These are phyloP conservation scores for Teratosphaeria epicoccoides DNA, from an alignment of 2,329 filamentous ascomycete species.

Conservation along the genomic window DNA sequence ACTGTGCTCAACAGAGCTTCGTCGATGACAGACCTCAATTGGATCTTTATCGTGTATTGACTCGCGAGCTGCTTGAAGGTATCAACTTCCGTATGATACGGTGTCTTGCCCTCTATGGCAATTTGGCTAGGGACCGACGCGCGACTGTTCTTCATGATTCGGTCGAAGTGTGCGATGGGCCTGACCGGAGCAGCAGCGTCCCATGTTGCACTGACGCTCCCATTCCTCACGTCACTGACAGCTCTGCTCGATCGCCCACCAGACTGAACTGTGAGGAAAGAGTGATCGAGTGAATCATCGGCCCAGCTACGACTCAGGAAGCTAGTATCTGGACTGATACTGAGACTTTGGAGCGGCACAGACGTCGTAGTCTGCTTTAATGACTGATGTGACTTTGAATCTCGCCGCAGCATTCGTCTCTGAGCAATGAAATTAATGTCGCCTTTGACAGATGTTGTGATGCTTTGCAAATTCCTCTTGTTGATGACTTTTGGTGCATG, in stretches of 20 bases:
- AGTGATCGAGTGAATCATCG: conserved; percentile 49
- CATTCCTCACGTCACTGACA: conserved; percentile 4
- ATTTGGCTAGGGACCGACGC: conserved; percentile 19
- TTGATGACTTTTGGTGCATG: conserved; percentile 50
- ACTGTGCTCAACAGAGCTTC: conserved; percentile 3
- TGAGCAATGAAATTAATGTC: conserved; percentile 47
- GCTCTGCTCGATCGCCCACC: neutral
- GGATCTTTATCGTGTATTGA: conserved; percentile 1
- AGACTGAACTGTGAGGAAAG: conserved; percentile 30
- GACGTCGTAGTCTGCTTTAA: neutral
- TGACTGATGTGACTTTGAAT: conserved; percentile 7
- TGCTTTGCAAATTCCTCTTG: conserved; percentile 44
- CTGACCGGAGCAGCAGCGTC: conserved; percentile 1
- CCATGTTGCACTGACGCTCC: neutral
- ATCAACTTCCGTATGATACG: conserved; percentile 11
- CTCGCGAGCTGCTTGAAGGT: conserved; percentile 7
- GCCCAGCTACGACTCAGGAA: conserved; percentile 33
- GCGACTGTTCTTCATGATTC: conserved; percentile 17
- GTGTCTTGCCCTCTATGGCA: conserved; percentile 15
- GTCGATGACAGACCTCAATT: conserved; percentile 2
- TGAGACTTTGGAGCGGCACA: conserved; percentile 5
- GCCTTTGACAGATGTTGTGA: conserved; percentile 48
- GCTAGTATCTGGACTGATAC: conserved; percentile 26
- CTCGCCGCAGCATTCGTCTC: conserved; percentile 35
- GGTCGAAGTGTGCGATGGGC: conserved; percentile 13